Evolutionary conservation across 768 basidiomycete genomes (phyloP).

Genomic region (Russula virescens): DNA sequence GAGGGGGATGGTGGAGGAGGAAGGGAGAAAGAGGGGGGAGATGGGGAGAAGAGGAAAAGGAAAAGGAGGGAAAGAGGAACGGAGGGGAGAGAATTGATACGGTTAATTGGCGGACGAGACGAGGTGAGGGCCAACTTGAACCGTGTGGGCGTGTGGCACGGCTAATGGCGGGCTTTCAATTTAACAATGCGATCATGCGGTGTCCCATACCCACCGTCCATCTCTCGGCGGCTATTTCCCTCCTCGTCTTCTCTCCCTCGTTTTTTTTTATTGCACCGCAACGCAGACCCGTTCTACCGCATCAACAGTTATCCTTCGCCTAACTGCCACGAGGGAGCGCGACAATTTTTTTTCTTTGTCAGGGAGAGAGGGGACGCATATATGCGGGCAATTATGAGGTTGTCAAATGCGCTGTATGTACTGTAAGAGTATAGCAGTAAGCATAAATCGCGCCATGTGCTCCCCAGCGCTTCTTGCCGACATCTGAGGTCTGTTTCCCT

Average conservation of each 20-base stretch:
- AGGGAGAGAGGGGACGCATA: too few relatives aligned
- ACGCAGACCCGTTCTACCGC: too few relatives aligned
- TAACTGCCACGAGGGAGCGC: too few relatives aligned
- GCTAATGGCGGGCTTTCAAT: slow-evolving; percentile 18
- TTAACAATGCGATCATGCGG: slow-evolving; percentile 22
- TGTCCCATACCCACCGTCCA: too few relatives aligned
- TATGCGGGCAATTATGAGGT: too few relatives aligned
- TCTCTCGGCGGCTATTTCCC: neutral
- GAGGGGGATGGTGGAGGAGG: neutral
- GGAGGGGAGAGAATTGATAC: slow-evolving; percentile 23
- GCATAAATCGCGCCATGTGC: slow-evolving; percentile 20
- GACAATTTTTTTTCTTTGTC: too few relatives aligned
- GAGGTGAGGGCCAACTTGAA: neutral
- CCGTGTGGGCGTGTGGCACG: slow-evolving; percentile 32
- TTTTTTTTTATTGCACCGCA: too few relatives aligned
- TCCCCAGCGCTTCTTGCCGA: slow-evolving; percentile 15
- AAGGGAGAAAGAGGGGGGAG: neutral
- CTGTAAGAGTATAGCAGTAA: neutral
- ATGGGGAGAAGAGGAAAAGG: neutral
- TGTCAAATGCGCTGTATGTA: too few relatives aligned
- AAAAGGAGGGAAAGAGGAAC: slow-evolving; percentile 18
- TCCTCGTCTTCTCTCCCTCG: too few relatives aligned
- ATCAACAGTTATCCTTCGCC: too few relatives aligned
- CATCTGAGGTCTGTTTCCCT: neutral
- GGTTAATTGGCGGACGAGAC: neutral